Base-by-base conservation (phyloP, 2,329 filamentous ascomycete genomes). In the Thielaviopsis ethacetica region DNA sequence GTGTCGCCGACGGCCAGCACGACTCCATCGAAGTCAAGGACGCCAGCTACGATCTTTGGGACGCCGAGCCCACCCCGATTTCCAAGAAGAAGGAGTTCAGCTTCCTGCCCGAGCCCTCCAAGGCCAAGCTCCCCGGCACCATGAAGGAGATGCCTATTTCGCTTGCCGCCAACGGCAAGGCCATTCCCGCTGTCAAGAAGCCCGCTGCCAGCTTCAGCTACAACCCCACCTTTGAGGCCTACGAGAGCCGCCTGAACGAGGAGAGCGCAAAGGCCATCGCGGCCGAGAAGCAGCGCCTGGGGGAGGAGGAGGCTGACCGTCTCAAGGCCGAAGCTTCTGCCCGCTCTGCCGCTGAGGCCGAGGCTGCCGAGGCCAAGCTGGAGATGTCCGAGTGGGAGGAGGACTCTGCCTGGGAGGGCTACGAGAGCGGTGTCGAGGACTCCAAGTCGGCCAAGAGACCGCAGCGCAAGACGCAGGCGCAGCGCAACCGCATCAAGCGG, bases 401-500 rank as follows among this genome's bases (percentile, higher is more conserved):
- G 65, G 91, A 95, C 68, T 93, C 87, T 53, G 90, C 88, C 15
- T 96, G 90, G 89, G 91, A 91, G 70, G 87, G 87, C 0, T 82
- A 89, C 64, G 85, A 95, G 73, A 95, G 88, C 68, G 90, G 88
- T 59, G 81, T 79, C 10, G 85, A 89, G 65, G 85, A 88, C 34
- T 66, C 62, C 21, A 67, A 72, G 66, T 80, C 80, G 62, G 66
- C 65, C 10, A 95, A 95, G 74, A 78, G 84, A 61, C 85, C 88
- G 2, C 80, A 88, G 71, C 79, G 91, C 66, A 97, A 97, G 75
- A 94, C 89, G 1, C 86, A 84, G 56, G 77, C 82, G 0, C 88
- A 97, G 71, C 79, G 90, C 62, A 97, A 97, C 73, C 90, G 85
- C 69, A 84, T 87, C 66, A 89, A 91, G 75, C 80, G 88, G 63